Evolutionary conservation across 1,139 yeast genomes (phyloP).

Genomic region (Geotrichum siamense): DNA sequence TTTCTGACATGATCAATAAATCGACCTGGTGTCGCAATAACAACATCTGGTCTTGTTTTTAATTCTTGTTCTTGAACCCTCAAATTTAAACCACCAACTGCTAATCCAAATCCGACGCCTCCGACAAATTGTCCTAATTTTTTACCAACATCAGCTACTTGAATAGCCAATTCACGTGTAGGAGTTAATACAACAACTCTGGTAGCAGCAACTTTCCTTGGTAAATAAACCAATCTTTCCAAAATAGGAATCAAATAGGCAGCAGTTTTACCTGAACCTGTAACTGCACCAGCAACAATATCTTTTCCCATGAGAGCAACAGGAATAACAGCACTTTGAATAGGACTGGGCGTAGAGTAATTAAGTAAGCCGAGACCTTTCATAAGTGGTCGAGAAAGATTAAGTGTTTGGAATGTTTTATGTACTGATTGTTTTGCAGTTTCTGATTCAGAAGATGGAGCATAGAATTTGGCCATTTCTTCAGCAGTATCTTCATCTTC

Average conservation of each 20-base stretch:
- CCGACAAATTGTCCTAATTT: constrained; percentile 71
- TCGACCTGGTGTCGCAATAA: constrained; percentile 95
- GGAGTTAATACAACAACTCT: constrained; percentile 88
- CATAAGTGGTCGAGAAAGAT: constrained; percentile 82
- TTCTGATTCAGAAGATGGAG: constrained; percentile 33
- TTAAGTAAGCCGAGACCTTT: constrained; percentile 77
- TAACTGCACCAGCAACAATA: constrained; percentile 98
- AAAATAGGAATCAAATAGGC: constrained; percentile 95
- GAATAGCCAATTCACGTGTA: constrained; percentile 96
- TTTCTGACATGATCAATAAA: constrained; percentile 93
- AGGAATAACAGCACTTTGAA: constrained; percentile 90
- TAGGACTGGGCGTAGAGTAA: constrained; percentile 81
- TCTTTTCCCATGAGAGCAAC: constrained; percentile 88
- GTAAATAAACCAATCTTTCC: constrained; percentile 84
- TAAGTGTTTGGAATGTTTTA: constrained; percentile 63
- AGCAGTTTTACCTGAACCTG: constrained; percentile 99
- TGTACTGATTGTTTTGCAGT: constrained; percentile 41
- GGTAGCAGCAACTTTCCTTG: constrained; percentile 76
- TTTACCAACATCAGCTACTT: constrained; percentile 88
- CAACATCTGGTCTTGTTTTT: constrained; percentile 87
- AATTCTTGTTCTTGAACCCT: constrained; percentile 93
- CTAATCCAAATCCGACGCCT: constrained; percentile 77
- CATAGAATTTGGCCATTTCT: constrained; percentile 31
- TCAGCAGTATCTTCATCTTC: constrained; percentile 29
- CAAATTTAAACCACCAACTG: constrained; percentile 95